A percentile compares a stretch with the other conserved stretches of the same genome.
These are phyloP conservation scores for Zancudomyces culisetae DNA, from an alignment of 371 early-diverging fungal genomes.

Conservation along the genomic window DNA sequence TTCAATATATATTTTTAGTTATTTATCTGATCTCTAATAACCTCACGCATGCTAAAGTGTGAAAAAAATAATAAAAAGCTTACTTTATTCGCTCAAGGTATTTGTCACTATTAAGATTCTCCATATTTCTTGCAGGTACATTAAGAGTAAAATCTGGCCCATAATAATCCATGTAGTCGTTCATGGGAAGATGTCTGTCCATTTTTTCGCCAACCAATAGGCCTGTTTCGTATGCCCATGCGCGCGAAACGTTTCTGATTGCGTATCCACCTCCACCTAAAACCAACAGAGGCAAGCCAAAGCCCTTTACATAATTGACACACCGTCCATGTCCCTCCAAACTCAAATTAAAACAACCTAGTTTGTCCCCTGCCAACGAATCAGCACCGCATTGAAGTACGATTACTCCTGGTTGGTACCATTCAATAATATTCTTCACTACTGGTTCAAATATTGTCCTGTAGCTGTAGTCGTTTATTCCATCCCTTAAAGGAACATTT, in stretches of 20 bases:
- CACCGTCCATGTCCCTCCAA: conserved; percentile 78
- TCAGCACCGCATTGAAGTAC: conserved; percentile 99
- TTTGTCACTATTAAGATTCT: conserved; percentile 78
- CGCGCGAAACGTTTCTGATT: conserved; percentile 91
- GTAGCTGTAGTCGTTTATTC: conserved; percentile 92
- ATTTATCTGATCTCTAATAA: too few relatives aligned
- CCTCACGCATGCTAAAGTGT: too few relatives aligned
- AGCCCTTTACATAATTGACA: conserved; percentile 78
- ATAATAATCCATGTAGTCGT: conserved; percentile 90
- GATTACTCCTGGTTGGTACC: conserved; percentile 88
- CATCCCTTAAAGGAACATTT: conserved; percentile 95
- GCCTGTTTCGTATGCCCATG: conserved; percentile 98
- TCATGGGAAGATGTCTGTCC: conserved; percentile 67
- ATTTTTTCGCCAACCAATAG: conserved; percentile 67
- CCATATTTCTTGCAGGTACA: conserved; percentile 88
- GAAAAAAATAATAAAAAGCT: not conserved
- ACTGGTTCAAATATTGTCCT: conserved; percentile 79
- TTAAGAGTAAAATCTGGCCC: conserved; percentile 89
- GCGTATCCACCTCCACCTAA: conserved; percentile 99
- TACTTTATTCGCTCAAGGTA: conserved; percentile 62
- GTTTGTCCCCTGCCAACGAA: conserved; percentile 91
- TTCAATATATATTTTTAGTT: too few relatives aligned
- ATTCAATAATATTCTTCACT: conserved; percentile 76
- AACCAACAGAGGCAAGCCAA: conserved; percentile 84
- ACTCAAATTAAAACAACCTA: conserved; percentile 98